Evolutionary conservation across 495 filamentous ascomycete species (phyloP), one percentile per base, ranked within the genome.

Genomic region (Platismatia glauca): DNA sequence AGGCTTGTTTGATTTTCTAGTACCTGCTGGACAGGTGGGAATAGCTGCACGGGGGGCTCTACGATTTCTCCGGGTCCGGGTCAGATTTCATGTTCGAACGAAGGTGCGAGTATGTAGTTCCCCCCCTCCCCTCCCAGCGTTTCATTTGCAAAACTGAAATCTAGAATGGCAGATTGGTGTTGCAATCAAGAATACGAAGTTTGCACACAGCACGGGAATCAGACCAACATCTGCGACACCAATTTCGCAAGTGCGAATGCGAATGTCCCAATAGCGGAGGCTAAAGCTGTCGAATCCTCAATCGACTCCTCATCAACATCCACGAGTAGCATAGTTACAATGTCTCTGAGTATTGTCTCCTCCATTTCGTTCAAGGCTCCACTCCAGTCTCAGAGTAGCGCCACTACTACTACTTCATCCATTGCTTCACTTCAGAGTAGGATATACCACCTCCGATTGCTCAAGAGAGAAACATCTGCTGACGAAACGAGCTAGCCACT

Each of bases 51-150:
- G 3, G 46, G 46, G 22, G 46, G 46, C 46, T 50, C 46, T 27
- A 29, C 46, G 46, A 24, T 22, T 15, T 22, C 46, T 27, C 46
- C 46, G 13, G 46, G 46, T 15, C 46, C 24, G 22, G 46, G 46
- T 29, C 46, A 50, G 24, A 50, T 50, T 29, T 50, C 46, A 15
- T 50, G 46, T 50, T 50, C 46, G 8, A 50, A 29, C 6, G 46
- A 29, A 27, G 46, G 31, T 13, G 55, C 55, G 13, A 9, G 55
- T 57, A 57, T 33, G 55, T 57, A 24, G 46, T 41, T 50, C 55
- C 31, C 15, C 20, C 7, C n/a, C n/a, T n/a, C 13, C 20, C 31
- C 55, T 57, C 55, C 55, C 4, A 5, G 24, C 24, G 29, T 9
- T 22, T 29, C 9, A 4, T 29, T 29, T 24, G 1, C n/a, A n/a